Evolutionary conservation across 208 protist genomes (phyloP).

Genomic region (Trypanosoma mega): DNA sequence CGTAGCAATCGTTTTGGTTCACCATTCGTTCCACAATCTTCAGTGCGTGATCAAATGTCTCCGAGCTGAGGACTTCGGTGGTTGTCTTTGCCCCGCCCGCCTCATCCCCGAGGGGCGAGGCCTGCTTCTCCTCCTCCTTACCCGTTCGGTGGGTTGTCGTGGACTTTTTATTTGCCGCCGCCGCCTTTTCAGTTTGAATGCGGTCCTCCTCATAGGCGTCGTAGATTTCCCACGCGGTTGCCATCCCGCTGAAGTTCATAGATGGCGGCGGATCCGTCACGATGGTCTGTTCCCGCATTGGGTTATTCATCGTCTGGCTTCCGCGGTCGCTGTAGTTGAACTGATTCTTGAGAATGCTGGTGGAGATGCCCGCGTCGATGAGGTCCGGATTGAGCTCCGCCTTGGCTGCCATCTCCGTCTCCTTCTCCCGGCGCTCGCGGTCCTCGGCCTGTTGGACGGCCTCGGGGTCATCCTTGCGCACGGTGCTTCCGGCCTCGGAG

Average conservation of each 20-base stretch:
- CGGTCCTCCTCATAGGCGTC: slow-evolving; percentile 95
- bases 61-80: slow-evolving; percentile 66
- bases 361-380: slow-evolving; percentile 78
- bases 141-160: slow-evolving; percentile 53
- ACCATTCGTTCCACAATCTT: slow-evolving; percentile 97
- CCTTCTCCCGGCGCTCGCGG: slow-evolving; percentile 55
- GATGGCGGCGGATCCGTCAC: slow-evolving; percentile 94
- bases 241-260: slow-evolving; percentile 78
- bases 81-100: slow-evolving; percentile 32
- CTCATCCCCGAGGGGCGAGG: slow-evolving; percentile 24
- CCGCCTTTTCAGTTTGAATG: slow-evolving; percentile 72
- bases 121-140: slow-evolving; percentile 71
- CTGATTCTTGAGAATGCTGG: slow-evolving; percentile 95
- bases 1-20: slow-evolving; percentile 96
- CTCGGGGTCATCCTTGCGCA: slow-evolving; percentile 85
- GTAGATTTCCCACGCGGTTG: slow-evolving; percentile 95
- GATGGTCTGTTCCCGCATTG: slow-evolving; percentile 68
- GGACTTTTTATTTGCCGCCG: slow-evolving; percentile 66
- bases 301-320: slow-evolving; percentile 95
- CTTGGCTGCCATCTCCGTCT: slow-evolving; percentile 69
- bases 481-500: slow-evolving; percentile 70
- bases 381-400: slow-evolving; percentile 87
- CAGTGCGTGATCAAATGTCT: slow-evolving; percentile 57
- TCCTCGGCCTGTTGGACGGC: slow-evolving; percentile 90
- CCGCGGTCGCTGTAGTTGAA: slow-evolving; percentile 98